Evolutionary conservation across 345 rosid species (phyloP).

Genomic region (Kernera saxatilis): DNA sequence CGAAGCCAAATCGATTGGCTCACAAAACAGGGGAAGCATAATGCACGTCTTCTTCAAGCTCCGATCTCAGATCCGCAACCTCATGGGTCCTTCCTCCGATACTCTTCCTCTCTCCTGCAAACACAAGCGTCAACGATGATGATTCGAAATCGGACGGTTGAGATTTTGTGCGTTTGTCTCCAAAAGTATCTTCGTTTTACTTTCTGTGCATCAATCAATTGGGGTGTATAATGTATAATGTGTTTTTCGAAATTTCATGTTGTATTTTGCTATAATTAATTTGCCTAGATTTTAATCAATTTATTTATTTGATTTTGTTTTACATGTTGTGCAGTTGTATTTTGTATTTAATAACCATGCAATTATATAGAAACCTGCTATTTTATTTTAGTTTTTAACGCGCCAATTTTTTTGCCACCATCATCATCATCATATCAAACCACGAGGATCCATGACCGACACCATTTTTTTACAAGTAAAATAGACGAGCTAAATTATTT

Average conservation of each 20-base stretch:
- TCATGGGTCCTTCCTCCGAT: conserved; percentile 39
- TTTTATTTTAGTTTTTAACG: background rate
- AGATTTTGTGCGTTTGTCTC: background rate
- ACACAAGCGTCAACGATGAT: conserved; percentile 20
- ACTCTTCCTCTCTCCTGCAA: conserved; percentile 36
- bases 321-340: conserved; percentile 20
- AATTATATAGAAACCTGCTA: conserved; percentile 8
- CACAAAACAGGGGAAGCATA: conserved; percentile 71
- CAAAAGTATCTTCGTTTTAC: background rate
- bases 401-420: conserved; percentile 4
- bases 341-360: conserved; percentile 15
- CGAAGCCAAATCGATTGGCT: conserved; percentile 53
- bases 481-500: background rate
- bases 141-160: background rate
- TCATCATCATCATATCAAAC: background rate
- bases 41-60: conserved; percentile 70
- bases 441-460: background rate
- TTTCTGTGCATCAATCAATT: background rate
- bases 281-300: conserved; percentile 1
- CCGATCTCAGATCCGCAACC: conserved; percentile 47
- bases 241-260: background rate
- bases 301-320: conserved; percentile 2
- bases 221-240: conserved; percentile 4
- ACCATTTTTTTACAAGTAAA: background rate
- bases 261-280: conserved; percentile 2